Evolutionary conservation across 208 protist genomes (phyloP).

Genomic region (Kentomonas sorsogonicus): DNA sequence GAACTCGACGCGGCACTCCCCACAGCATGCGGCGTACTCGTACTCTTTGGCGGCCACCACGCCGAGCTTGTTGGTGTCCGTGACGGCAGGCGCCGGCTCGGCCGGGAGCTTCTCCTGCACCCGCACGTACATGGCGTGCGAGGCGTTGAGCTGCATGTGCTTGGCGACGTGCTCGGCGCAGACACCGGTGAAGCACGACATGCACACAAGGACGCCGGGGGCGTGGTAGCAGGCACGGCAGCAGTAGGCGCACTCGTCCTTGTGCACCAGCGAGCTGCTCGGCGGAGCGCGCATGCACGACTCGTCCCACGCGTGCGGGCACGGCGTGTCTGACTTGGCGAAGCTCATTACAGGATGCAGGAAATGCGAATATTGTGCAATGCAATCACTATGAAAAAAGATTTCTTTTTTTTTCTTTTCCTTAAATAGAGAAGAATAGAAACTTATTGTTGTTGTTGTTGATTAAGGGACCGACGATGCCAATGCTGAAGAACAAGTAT

Average conservation of each 20-base stretch:
- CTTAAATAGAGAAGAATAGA: neutral
- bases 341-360: conserved; percentile 31
- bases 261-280: conserved; percentile 42
- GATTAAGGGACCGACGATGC: too few species aligned
- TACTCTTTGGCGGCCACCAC: conserved; percentile 62
- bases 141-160: conserved; percentile 36
- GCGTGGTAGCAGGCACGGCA: conserved; percentile 54
- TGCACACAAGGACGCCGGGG: conserved; percentile 75
- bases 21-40: conserved; percentile 62
- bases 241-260: conserved; percentile 89
- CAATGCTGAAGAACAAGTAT: too few species aligned
- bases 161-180: conserved; percentile 73
- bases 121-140: conserved; percentile 68
- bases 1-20: conserved; percentile 37
- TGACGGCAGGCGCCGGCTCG: conserved; percentile 28
- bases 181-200: conserved; percentile 70
- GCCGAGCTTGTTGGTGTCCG: conserved; percentile 63
- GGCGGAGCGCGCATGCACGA: conserved; percentile 28
- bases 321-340: conserved; percentile 41
- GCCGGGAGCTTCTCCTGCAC: conserved; percentile 64
- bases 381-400: conserved; percentile 7
- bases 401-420: too few species aligned
- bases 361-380: neutral
- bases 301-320: conserved; percentile 80
- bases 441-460: conserved; percentile 7